Percentiles rank a stretch among this genome's conserved stretches.
Evolutionary conservation across 2,329 filamentous ascomycete genomes (phyloP).

Genomic region (Ceratocystis lukuohia): DNA sequence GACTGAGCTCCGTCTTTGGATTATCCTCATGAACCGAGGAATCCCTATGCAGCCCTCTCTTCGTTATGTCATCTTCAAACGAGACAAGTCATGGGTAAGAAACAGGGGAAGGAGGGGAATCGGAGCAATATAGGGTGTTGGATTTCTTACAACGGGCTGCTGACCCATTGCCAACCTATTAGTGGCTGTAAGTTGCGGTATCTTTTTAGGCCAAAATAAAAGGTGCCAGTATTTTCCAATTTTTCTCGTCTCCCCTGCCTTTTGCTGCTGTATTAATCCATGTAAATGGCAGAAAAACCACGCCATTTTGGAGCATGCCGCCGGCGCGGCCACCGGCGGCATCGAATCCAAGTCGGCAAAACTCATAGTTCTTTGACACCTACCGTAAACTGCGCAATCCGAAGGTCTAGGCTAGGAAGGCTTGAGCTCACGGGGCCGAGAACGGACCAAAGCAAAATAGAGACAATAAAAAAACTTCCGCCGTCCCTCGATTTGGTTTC

Average conservation of each 20-base stretch:
- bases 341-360: neutral
- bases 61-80: neutral
- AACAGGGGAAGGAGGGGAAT: neutral
- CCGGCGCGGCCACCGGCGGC: slow-evolving; percentile 9
- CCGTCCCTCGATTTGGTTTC: neutral
- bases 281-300: neutral
- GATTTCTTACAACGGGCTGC: neutral
- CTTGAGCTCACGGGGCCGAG: neutral
- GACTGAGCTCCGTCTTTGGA: neutral
- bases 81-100: neutral
- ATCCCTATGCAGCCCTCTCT: neutral
- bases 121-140: neutral
- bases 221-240: neutral
- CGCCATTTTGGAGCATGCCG: slow-evolving; percentile 11
- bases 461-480: neutral
- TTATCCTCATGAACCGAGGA: neutral
- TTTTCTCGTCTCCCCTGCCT: neutral
- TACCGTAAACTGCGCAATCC: neutral
- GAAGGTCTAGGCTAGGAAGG: neutral
- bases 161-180: neutral
- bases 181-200: too few relatives aligned
- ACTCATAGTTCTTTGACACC: neutral
- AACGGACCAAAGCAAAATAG: neutral
- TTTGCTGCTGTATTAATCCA: neutral
- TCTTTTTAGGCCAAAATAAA: too few relatives aligned